Conservation (phyloP, 2,329 filamentous ascomycete genomes). For the Beauveria brongniartii region DNA sequence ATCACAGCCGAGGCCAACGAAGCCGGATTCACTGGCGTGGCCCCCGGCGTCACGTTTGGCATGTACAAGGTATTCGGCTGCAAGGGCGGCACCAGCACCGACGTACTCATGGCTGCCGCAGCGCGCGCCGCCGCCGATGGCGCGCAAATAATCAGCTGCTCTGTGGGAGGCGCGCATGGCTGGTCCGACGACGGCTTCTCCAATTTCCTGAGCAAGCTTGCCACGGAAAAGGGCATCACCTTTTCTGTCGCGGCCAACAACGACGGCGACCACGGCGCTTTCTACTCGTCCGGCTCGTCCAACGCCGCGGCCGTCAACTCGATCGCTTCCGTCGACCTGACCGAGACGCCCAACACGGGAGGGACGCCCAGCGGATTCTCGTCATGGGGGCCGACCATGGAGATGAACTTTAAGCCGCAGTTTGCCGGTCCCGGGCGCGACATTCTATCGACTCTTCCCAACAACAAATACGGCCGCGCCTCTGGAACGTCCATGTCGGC, state of each 20-base stretch:
- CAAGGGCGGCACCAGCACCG: slow-evolving; percentile 24
- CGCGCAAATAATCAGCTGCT: slow-evolving; percentile 25
- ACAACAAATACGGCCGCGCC: slow-evolving; percentile 41
- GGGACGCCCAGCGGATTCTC: slow-evolving; percentile 46
- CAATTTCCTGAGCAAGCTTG: background rate
- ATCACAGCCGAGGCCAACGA: slow-evolving; percentile 34
- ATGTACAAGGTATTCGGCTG: slow-evolving; percentile 33
- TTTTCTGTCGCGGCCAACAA: slow-evolving; percentile 18
- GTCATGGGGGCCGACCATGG: slow-evolving; percentile 54
- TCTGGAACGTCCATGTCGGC: slow-evolving; percentile 55
- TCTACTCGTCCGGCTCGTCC: slow-evolving; percentile 12
- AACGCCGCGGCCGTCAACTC: slow-evolving; percentile 12
- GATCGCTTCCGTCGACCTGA: slow-evolving; percentile 13
- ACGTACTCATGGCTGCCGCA: slow-evolving; percentile 34
- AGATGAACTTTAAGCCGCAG: slow-evolving; percentile 49
- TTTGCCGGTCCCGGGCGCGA: slow-evolving; percentile 46
- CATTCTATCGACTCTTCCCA: slow-evolving; percentile 51
- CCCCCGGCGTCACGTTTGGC: slow-evolving; percentile 32
- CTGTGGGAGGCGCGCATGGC: slow-evolving; percentile 19
- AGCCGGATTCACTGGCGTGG: slow-evolving; percentile 31
- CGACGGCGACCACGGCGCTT: slow-evolving; percentile 19
- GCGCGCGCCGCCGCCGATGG: slow-evolving; percentile 35
- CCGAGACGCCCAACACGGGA: slow-evolving; percentile 40
- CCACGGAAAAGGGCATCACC: slow-evolving; percentile 13
- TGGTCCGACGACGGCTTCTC: slow-evolving; percentile 20